Conservation (phyloP, 106 monocot species). For the Dactylorhiza incarnata region DNA sequence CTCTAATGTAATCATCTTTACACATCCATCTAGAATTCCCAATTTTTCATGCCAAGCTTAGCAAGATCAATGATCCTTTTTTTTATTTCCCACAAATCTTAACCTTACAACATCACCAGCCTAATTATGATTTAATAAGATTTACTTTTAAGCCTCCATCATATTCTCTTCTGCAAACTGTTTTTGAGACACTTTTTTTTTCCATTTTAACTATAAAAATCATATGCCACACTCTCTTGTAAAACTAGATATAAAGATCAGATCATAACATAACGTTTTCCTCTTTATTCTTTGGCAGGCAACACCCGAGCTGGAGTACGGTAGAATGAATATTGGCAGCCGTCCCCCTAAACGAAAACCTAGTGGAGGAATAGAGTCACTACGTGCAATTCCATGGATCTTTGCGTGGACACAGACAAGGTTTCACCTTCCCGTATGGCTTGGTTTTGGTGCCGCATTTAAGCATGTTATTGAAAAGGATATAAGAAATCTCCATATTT, state of each 20-base stretch:
- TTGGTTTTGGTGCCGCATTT: constrained; percentile 92
- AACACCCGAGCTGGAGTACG: constrained; percentile 92
- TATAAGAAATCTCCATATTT: constrained; percentile 50
- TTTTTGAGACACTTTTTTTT: too few species aligned
- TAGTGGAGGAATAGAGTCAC: constrained; percentile 92
- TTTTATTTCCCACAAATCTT: too few species aligned
- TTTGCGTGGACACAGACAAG: constrained; percentile 99
- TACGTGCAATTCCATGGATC: constrained; percentile 98
- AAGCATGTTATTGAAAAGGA: constrained; percentile 67
- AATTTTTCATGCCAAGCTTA: too few species aligned
- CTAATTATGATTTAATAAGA: too few species aligned
- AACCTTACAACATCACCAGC: too few species aligned
- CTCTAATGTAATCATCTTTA: too few species aligned
- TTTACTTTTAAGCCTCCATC: too few species aligned
- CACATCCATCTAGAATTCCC: too few species aligned
- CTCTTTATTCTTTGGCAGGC: constrained; percentile 39
- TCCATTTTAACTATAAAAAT: too few species aligned
- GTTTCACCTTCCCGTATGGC: constrained; percentile 98
- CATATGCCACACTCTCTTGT: too few species aligned
- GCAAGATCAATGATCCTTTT: too few species aligned
- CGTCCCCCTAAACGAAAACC: constrained; percentile 89
- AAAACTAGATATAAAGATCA: not conserved
- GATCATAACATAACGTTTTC: not conserved
- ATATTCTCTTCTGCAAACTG: too few species aligned
- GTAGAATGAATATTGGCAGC: constrained; percentile 97